Percentiles rank a stretch among this genome's conserved stretches.
phyloP scores from a whole-genome alignment of 441 rosid genomes.

The Gossypium gossypioides region DNA sequence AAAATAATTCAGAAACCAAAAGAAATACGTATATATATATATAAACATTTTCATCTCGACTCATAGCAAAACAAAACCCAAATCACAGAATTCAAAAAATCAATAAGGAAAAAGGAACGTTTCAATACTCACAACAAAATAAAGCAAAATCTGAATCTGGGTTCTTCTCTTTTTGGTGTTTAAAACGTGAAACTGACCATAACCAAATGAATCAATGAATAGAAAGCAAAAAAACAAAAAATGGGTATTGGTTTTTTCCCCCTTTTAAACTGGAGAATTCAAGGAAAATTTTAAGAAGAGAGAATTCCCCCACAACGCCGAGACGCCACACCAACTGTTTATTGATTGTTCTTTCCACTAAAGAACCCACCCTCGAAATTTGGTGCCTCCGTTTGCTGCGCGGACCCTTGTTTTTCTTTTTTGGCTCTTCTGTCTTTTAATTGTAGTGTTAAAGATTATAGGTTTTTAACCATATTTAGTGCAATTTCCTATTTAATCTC shows the following conservation, averaged over 20 bases:
- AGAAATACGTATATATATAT: too few species aligned
- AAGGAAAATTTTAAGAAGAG: neutral
- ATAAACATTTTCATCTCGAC: neutral
- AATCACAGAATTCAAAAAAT: neutral
- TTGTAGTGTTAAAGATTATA: neutral
- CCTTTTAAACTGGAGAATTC: neutral
- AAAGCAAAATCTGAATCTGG: slow-evolving; percentile 18
- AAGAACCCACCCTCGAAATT: slow-evolving; percentile 21
- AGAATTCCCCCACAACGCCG: slow-evolving; percentile 8
- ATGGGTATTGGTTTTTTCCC: neutral
- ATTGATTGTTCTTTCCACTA: neutral
- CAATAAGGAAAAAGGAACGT: neutral
- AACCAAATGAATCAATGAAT: neutral
- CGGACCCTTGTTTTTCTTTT: slow-evolving; percentile 13
- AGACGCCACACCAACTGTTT: slow-evolving; percentile 22
- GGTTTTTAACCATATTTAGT: neutral
- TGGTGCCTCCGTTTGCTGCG: slow-evolving; percentile 32
- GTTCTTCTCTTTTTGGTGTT: slow-evolving; percentile 2
- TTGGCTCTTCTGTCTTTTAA: neutral
- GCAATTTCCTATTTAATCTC: neutral
- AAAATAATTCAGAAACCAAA: neutral
- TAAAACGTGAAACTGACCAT: neutral
- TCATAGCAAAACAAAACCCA: slow-evolving; percentile 10
- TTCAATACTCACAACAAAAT: slow-evolving; percentile 3
- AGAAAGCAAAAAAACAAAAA: too few species aligned